Percentiles rank a stretch among this genome's conserved stretches.
phyloP scores from a whole-genome alignment of 1,139 yeast species.

The Geotrichum carabidarum region DNA sequence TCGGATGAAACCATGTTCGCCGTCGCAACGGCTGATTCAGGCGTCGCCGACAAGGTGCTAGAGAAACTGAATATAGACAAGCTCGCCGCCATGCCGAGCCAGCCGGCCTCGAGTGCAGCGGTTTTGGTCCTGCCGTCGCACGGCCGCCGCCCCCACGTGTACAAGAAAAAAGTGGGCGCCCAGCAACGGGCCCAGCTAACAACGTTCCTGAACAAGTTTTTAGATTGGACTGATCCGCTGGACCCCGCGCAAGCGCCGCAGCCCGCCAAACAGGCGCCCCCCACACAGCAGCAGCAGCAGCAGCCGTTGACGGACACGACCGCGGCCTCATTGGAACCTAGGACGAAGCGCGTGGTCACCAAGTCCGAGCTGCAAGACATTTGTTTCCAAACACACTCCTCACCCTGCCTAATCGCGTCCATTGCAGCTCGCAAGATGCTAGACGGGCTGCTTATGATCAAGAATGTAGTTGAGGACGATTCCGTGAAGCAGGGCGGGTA shows the following conservation, averaged over 20 bases:
- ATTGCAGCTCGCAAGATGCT: not conserved
- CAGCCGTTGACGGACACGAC: not conserved
- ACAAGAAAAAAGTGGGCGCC: not conserved
- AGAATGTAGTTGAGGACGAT: not conserved
- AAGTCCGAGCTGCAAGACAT: not conserved
- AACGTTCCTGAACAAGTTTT: not conserved
- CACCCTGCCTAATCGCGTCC: conserved; percentile 3
- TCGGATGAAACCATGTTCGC: not conserved
- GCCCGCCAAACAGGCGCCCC: too few species aligned
- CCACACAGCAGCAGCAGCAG: too few species aligned
- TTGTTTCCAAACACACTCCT: not conserved
- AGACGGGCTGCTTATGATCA: not conserved
- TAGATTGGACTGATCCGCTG: not conserved
- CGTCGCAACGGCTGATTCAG: too few species aligned
- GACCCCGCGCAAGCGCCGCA: too few species aligned
- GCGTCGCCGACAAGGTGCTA: not conserved
- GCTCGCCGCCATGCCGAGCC: not conserved
- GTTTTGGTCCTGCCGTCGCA: not conserved
- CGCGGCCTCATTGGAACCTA: not conserved
- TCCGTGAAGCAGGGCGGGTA: too few species aligned
- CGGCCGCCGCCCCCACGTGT: not conserved
- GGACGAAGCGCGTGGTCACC: not conserved
- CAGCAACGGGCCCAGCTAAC: not conserved
- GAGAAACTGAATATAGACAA: not conserved
- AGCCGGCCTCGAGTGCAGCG: not conserved